These are phyloP conservation scores for Geranium brycei DNA, from an alignment of 345 rosid genomes.

Conservation along the genomic window DNA sequence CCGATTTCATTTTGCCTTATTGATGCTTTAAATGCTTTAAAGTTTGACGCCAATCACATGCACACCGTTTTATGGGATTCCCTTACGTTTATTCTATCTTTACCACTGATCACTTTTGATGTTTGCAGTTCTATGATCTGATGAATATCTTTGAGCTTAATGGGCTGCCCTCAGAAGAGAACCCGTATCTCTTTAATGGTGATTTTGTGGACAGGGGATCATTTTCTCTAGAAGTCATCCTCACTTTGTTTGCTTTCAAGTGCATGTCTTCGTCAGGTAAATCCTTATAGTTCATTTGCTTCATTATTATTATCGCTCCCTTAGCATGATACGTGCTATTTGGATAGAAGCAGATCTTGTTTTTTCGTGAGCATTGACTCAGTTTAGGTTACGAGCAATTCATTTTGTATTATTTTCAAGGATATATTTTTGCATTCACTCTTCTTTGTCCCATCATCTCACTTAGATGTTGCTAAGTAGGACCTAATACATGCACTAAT, in stretches of 20 bases:
- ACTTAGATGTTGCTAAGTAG: background rate
- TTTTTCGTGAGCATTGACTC: too few relatives aligned
- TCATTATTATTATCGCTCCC: background rate
- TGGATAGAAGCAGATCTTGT: background rate
- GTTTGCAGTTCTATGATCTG: constrained; percentile 86
- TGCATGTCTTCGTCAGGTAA: constrained; percentile 92
- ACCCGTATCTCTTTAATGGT: constrained; percentile 90
- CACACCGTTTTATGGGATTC: too few relatives aligned
- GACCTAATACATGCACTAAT: background rate
- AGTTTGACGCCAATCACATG: too few relatives aligned
- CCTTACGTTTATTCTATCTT: background rate
- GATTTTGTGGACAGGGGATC: constrained; percentile 99
- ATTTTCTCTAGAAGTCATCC: constrained; percentile 85
- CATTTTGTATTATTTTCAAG: background rate
- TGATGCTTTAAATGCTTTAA: too few relatives aligned
- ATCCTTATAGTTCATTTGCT: constrained; percentile 5
- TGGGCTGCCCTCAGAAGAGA: constrained; percentile 94
- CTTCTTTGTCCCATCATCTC: background rate
- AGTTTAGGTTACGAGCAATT: background rate
- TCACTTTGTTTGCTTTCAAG: constrained; percentile 85
- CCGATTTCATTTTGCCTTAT: too few relatives aligned
- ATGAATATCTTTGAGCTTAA: constrained; percentile 87
- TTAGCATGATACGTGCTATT: background rate
- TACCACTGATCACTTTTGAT: background rate
- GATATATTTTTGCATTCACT: background rate